phyloP scores from a whole-genome alignment of 768 basidiomycete species.

The Crucibulum laeve region DNA sequence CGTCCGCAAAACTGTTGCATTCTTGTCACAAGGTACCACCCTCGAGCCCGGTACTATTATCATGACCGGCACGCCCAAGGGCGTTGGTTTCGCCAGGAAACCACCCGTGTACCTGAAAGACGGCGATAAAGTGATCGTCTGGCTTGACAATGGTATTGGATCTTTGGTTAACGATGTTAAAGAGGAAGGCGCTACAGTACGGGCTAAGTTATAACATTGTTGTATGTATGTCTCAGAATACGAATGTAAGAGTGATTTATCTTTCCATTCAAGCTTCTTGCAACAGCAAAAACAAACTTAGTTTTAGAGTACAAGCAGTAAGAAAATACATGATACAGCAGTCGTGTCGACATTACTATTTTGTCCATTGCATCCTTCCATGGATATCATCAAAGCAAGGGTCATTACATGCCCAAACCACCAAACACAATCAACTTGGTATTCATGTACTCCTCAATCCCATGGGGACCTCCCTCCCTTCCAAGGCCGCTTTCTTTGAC shows the following conservation, averaged over 20 bases:
- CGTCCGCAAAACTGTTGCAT: conserved; percentile 71
- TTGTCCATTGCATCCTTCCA: background rate
- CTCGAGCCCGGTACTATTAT: conserved; percentile 79
- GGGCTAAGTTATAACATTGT: conserved; percentile 36
- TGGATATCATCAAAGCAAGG: background rate
- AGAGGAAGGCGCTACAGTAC: conserved; percentile 44
- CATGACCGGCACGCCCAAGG: conserved; percentile 79
- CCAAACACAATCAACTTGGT: conserved; percentile 80
- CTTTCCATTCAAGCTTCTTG: too few relatives aligned
- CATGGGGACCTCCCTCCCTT: conserved; percentile 77
- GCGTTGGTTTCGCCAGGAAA: conserved; percentile 74
- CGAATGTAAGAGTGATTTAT: background rate
- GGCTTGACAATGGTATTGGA: conserved; percentile 71
- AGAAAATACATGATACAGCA: too few relatives aligned
- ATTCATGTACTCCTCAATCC: conserved; percentile 87
- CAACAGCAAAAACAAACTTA: too few relatives aligned
- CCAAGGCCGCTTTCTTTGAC: conserved; percentile 85
- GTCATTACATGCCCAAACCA: conserved; percentile 35
- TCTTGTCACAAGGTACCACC: conserved; percentile 82
- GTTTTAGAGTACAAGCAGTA: too few relatives aligned
- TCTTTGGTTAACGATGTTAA: conserved; percentile 75
- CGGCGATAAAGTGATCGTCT: conserved; percentile 68
- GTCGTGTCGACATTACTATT: too few relatives aligned
- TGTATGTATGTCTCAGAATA: background rate
- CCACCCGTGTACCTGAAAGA: conserved; percentile 68